Conservation (phyloP, 768 basidiomycete genomes). For the Agaricus subrufescens region DNA sequence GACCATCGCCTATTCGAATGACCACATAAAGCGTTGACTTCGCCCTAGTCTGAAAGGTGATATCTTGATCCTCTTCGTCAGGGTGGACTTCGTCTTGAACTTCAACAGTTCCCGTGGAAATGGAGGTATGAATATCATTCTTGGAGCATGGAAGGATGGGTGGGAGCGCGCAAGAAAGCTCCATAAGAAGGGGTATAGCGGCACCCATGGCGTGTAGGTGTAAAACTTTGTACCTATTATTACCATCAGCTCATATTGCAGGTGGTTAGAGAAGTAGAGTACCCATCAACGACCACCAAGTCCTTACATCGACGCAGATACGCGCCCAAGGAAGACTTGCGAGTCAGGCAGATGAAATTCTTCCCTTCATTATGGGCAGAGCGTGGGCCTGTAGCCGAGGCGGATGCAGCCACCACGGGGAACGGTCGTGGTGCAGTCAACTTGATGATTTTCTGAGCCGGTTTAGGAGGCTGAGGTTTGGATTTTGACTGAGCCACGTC, state of each 20-base stretch:
- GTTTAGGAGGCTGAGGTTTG: neutral
- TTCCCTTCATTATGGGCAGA: constrained; percentile 79
- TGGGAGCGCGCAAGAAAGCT: constrained; percentile 67
- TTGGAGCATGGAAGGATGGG: constrained; percentile 61
- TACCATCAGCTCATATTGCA: neutral
- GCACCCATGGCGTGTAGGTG: constrained; percentile 84
- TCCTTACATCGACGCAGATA: constrained; percentile 80
- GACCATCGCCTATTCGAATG: constrained; percentile 61
- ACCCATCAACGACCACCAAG: constrained; percentile 70
- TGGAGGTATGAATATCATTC: constrained; percentile 57
- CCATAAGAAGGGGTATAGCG: constrained; percentile 78
- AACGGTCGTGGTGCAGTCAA: constrained; percentile 72
- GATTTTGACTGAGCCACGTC: neutral
- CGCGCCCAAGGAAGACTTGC: constrained; percentile 64
- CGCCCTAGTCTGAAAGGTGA: constrained; percentile 57
- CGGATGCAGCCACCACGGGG: constrained; percentile 70
- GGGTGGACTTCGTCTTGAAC: constrained; percentile 80
- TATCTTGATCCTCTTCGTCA: constrained; percentile 67
- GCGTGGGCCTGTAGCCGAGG: constrained; percentile 75
- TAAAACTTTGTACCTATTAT: constrained; percentile 61
- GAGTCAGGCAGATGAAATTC: constrained; percentile 75
- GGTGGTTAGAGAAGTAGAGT: constrained; percentile 14
- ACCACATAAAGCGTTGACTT: constrained; percentile 66
- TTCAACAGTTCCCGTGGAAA: constrained; percentile 66
- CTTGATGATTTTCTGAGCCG: constrained; percentile 44